Evolutionary conservation across 2,329 filamentous ascomycete species (phyloP).

Genomic region (Myrmaecium sp.): DNA sequence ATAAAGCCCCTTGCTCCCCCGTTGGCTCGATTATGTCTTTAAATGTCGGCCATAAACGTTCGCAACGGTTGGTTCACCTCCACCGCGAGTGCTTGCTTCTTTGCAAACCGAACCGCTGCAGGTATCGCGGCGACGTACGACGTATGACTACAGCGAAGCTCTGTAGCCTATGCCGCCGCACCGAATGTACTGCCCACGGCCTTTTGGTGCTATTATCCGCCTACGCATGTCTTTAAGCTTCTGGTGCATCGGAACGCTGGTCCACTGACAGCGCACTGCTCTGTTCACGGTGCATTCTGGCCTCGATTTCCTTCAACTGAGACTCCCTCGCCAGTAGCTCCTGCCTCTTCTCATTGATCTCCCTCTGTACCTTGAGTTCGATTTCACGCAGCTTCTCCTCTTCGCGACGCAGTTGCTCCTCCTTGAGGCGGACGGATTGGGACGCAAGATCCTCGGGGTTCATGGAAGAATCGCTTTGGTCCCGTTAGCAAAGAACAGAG

Average conservation of each 20-base stretch:
- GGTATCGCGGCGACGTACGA: too few relatives aligned
- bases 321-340: conserved; percentile 94
- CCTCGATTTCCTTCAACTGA: conserved; percentile 96
- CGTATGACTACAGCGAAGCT: too few relatives aligned
- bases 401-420: conserved; percentile 95
- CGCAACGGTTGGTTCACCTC: too few relatives aligned
- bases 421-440: conserved; percentile 96
- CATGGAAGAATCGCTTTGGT: conserved; percentile 61
- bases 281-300: conserved; percentile 82
- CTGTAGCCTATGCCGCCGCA: too few relatives aligned
- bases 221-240: conserved; percentile 1
- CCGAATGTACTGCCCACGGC: too few relatives aligned
- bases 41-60: too few relatives aligned
- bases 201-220: neutral
- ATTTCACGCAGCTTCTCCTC: conserved; percentile 99
- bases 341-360: conserved; percentile 99
- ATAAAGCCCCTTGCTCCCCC: too few relatives aligned
- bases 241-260: conserved; percentile 4
- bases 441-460: conserved; percentile 94
- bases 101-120: too few relatives aligned
- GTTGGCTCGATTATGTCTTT: too few relatives aligned
- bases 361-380: conserved; percentile 97
- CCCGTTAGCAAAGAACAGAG: conserved; percentile 9
- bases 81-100: too few relatives aligned
- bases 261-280: conserved; percentile 25